Percentiles rank a stretch among this genome's conserved stretches.
Conservation (phyloP, 2,329 filamentous ascomycete species). For the Xylaria sp. region DNA sequence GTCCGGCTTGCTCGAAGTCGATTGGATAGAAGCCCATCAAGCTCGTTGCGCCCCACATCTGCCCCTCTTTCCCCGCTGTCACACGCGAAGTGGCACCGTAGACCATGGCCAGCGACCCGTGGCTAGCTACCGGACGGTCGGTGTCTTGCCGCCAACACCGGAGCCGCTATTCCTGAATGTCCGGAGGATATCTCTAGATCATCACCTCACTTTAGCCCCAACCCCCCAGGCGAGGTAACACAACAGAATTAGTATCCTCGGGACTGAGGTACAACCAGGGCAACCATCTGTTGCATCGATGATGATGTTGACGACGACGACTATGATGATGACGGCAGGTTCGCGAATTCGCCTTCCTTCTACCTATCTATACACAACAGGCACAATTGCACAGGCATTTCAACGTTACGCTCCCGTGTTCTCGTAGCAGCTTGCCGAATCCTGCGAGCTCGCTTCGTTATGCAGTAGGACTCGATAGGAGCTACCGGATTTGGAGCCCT, state of each 20-base stretch:
- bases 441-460: background rate
- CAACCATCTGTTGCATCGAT: background rate
- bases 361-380: background rate
- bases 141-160: background rate
- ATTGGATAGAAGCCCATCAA: constrained; percentile 24
- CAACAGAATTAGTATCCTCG: background rate
- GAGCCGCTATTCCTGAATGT: background rate
- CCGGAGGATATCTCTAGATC: background rate
- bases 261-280: background rate
- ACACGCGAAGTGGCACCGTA: background rate
- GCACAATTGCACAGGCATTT: background rate
- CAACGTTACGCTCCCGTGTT: background rate
- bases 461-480: background rate
- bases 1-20: constrained; percentile 31
- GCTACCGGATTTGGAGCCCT: background rate
- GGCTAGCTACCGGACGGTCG: background rate
- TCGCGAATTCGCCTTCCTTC: background rate
- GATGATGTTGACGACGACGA: background rate
- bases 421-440: background rate
- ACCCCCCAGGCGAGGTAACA: background rate
- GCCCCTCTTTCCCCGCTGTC: constrained; percentile 31
- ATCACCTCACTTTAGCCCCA: background rate
- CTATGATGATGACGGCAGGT: too few relatives aligned
- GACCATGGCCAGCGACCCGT: background rate
- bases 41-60: background rate